Base-by-base conservation (phyloP, 2,329 filamentous ascomycete species). In the Ophiostoma populinum region DNA sequence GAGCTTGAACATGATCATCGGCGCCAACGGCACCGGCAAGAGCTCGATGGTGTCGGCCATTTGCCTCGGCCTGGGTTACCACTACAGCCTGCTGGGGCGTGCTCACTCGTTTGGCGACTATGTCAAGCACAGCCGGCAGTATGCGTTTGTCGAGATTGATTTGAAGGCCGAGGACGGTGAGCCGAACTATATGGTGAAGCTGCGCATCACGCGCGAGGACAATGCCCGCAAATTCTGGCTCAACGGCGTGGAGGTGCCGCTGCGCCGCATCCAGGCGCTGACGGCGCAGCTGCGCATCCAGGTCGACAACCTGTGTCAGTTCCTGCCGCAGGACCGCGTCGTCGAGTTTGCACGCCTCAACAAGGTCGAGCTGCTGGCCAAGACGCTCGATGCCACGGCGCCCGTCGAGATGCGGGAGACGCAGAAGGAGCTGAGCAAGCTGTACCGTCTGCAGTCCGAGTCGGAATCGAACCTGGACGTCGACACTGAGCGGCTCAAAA, bases 21-120 rank as follows among this genome's bases (percentile, higher is more conserved):
- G 90, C 0, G 90, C 90, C n/a, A 98, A 98, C 49, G 90, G 90
- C 22, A 95, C 90, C 0, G 90, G 90, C 37, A 98, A 98, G 58
- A 95, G 87, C 56, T 94, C 90, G 0, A 65, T 98, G 18, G 87
- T 98, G 28, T 98, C 90, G 56, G 90, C 90, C 29, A 92, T 98
- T 45, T 95, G 90, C 50, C 59, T 98, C 11, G 90, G 90, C 3
- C 61, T 98, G 18, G 90, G 90, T 32, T 94, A 79, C 63, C 70
- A 73, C 21, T 75, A 86, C 17, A 71, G 77, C 55, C 72, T 86
- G 47, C 67, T 98, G 12, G 90, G 87, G 12, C 76, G 90, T 41
- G 85, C 86, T 6, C 85, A 80, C 47, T 75, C 83, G 11, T 62
- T 87, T 39, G 76, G 78, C 37, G 86, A 93, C 49, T 98, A 90